Percentiles rank a stretch among this genome's conserved stretches.
Evolutionary conservation across 306 rosid genomes (phyloP).

Genomic region (Cucurbita maxima): DNA sequence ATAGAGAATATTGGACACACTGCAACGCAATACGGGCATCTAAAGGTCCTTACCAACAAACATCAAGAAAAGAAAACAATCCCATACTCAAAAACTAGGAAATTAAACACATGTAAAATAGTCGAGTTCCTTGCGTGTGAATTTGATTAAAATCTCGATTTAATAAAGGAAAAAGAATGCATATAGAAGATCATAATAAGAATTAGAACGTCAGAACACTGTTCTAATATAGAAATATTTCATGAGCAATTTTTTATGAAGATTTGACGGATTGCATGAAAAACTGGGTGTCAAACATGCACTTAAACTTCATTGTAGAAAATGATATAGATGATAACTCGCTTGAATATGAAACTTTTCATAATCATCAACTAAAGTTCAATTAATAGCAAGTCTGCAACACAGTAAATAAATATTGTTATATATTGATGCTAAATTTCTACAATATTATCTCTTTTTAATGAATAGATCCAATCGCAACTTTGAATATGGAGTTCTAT

Average conservation of each 20-base stretch:
- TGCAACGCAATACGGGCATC: background rate
- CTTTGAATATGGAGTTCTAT: background rate
- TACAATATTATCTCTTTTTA: background rate
- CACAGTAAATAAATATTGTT: background rate
- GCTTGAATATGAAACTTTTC: background rate
- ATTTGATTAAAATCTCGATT: background rate
- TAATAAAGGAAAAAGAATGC: background rate
- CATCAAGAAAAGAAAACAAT: background rate
- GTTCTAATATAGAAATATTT: background rate
- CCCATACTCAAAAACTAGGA: background rate
- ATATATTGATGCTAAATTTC: background rate
- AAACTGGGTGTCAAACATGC: background rate
- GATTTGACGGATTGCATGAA: background rate
- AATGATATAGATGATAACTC: background rate
- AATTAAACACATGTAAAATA: background rate
- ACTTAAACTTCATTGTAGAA: background rate
- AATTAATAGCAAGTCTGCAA: background rate
- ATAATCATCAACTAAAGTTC: background rate
- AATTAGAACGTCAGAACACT: background rate
- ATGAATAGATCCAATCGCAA: too few relatives aligned
- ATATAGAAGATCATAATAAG: background rate
- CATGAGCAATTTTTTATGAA: background rate
- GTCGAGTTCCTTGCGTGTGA: background rate
- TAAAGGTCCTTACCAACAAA: background rate
- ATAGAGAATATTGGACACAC: background rate